phyloP scores from a whole-genome alignment of 2,329 filamentous ascomycete genomes.

The Tolypocladium paradoxum region DNA sequence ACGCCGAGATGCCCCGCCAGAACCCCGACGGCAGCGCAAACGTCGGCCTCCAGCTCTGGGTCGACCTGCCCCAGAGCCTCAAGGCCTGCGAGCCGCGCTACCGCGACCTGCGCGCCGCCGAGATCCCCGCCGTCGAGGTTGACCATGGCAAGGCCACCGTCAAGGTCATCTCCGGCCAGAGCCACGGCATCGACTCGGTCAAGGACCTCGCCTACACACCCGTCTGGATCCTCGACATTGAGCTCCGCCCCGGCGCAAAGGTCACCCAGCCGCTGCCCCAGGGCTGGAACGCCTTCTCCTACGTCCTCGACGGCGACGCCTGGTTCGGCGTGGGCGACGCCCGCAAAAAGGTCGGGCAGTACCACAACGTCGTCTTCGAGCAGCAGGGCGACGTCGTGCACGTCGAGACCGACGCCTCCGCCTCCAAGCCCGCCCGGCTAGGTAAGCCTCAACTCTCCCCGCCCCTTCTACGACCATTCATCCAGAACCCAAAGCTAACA shows the following conservation, averaged over 20 bases:
- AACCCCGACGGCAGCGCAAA: constrained; percentile 67
- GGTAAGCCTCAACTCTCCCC: constrained; percentile 10
- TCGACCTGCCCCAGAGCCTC: constrained; percentile 71
- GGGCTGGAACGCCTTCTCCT: constrained; percentile 85
- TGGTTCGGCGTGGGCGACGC: constrained; percentile 46
- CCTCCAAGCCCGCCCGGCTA: constrained; percentile 46
- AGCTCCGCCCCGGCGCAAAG: constrained; percentile 66
- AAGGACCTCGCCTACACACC: constrained; percentile 92
- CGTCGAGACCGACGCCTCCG: constrained; percentile 55
- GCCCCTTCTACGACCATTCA: neutral
- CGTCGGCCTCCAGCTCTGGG: constrained; percentile 89
- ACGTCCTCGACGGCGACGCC: constrained; percentile 66
- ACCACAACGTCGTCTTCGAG: constrained; percentile 84
- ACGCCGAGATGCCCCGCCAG: constrained; percentile 86
- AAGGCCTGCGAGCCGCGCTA: constrained; percentile 90
- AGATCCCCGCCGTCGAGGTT: constrained; percentile 66
- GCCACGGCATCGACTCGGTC: constrained; percentile 74
- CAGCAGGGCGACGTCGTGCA: constrained; percentile 66
- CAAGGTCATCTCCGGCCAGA: constrained; percentile 84
- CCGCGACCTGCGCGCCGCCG: constrained; percentile 65
- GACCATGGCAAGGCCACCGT: constrained; percentile 66
- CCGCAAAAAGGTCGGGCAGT: constrained; percentile 50
- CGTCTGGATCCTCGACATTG: constrained; percentile 88
- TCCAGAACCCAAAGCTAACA: neutral
- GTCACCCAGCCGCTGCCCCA: constrained; percentile 65